These are phyloP conservation scores for Russula olivacea DNA, from an alignment of 768 basidiomycete genomes.

Conservation along the genomic window DNA sequence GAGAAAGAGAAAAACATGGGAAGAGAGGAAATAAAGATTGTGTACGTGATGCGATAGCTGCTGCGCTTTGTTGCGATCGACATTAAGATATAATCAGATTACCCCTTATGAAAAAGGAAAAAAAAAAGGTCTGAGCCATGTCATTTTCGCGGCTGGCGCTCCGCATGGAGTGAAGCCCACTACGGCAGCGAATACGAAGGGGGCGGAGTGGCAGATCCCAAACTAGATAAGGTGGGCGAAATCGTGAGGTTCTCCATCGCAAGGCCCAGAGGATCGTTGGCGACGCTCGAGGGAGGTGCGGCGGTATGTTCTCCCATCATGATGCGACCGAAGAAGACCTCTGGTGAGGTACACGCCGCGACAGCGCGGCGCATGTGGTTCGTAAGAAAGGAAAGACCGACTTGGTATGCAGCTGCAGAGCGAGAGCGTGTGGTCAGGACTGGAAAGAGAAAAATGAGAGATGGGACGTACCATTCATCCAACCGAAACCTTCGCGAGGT, in stretches of 20 bases:
- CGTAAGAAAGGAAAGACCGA: slow-evolving; percentile 91
- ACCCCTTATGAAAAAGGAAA: background rate
- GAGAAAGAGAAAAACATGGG: background rate
- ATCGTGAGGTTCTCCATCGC: slow-evolving; percentile 36
- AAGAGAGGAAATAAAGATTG: too few species aligned
- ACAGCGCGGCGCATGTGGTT: slow-evolving; percentile 94
- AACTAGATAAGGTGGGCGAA: slow-evolving; percentile 7
- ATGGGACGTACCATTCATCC: slow-evolving; percentile 80
- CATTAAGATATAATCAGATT: background rate
- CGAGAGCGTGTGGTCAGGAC: slow-evolving; percentile 1
- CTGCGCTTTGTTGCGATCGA: background rate
- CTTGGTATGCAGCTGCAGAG: slow-evolving; percentile 81
- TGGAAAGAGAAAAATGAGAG: background rate
- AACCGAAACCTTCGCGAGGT: slow-evolving; percentile 95
- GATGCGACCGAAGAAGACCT: slow-evolving; percentile 66
- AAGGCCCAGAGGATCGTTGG: slow-evolving; percentile 36
- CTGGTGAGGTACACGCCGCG: slow-evolving; percentile 89
- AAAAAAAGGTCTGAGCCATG: background rate
- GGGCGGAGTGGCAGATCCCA: slow-evolving; percentile 14
- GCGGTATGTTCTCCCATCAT: slow-evolving; percentile 36
- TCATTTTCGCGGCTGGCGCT: background rate
- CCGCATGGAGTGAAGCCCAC: background rate
- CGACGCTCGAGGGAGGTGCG: slow-evolving; percentile 31
- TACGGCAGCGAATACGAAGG: slow-evolving; percentile 21
- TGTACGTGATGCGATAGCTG: too few species aligned